A percentile compares a stretch with the other conserved stretches of the same genome.
Evolutionary conservation across 1,139 yeast species (phyloP).

Genomic region (Geotrichum bryndzae): DNA sequence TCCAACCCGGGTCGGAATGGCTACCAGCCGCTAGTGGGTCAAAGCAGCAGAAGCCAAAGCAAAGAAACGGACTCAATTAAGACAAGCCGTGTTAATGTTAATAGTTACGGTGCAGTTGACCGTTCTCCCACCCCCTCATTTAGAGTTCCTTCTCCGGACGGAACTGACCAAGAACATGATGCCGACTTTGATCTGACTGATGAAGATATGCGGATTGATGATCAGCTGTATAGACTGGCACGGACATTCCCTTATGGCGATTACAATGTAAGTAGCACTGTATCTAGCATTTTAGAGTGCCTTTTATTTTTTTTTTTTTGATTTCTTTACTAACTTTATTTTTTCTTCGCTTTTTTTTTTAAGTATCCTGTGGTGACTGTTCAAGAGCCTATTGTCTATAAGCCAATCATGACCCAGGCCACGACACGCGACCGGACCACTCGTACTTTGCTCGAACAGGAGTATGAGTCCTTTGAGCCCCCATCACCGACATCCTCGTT

Average conservation of each 20-base stretch:
- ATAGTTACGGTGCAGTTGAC: not conserved
- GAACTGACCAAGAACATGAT: not conserved
- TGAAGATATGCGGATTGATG: constrained; percentile 40
- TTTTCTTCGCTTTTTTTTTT: not conserved
- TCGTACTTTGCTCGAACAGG: constrained; percentile 12
- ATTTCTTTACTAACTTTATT: not conserved
- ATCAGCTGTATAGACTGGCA: constrained; percentile 41
- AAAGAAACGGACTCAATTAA: not conserved
- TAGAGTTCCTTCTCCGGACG: not conserved
- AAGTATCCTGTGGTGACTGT: constrained; percentile 52
- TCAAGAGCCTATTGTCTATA: constrained; percentile 37
- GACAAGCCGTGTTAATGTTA: not conserved
- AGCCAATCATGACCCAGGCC: constrained; percentile 27
- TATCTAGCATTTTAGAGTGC: not conserved
- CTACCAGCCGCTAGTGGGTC: not conserved
- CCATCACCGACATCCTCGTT: not conserved
- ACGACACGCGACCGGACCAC: constrained; percentile 15
- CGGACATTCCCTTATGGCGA: constrained; percentile 47
- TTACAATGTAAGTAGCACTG: constrained; percentile 33
- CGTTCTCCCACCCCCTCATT: not conserved
- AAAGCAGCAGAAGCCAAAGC: not conserved
- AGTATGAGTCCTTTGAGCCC: constrained; percentile 15
- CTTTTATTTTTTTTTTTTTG: not conserved
- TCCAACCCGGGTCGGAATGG: constrained; percentile 3
- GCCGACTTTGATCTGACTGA: constrained; percentile 15